Conservation (phyloP, 2,329 filamentous ascomycete species). For the Epichloe elymi region DNA sequence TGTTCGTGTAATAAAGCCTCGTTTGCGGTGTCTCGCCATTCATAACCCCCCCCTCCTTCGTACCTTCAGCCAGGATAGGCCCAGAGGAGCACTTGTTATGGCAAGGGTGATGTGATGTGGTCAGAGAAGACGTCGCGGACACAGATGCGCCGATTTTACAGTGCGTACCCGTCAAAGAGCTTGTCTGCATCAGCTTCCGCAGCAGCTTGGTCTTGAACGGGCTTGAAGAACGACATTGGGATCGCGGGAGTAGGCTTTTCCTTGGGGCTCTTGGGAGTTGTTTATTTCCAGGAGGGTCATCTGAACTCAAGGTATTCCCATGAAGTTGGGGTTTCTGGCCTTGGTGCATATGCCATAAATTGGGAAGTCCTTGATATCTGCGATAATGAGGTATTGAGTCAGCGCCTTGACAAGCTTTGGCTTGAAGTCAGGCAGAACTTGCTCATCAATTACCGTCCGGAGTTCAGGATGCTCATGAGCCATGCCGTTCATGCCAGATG, state of each 20-base stretch:
- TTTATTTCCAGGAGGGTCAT: too few relatives aligned
- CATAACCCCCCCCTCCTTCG: too few relatives aligned
- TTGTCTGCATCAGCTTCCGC: not conserved
- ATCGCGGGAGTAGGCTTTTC: not conserved
- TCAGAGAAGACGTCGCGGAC: too few relatives aligned
- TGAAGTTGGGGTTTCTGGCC: slow-evolving; percentile 18
- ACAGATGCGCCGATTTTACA: too few relatives aligned
- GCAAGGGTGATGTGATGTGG: too few relatives aligned
- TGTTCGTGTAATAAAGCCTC: not conserved
- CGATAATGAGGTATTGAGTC: slow-evolving; percentile 14
- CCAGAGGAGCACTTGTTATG: too few relatives aligned
- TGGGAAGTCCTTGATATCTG: slow-evolving; percentile 14
- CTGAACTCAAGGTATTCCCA: not conserved
- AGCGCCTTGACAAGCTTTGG: slow-evolving; percentile 17
- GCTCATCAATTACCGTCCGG: slow-evolving; percentile 5
- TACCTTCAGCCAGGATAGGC: too few relatives aligned
- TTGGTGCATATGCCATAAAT: slow-evolving; percentile 27
- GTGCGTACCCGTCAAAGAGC: not conserved
- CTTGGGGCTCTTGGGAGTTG: too few relatives aligned
- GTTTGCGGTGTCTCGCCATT: too few relatives aligned
- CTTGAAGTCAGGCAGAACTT: slow-evolving; percentile 9
- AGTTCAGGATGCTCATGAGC: slow-evolving; percentile 10
- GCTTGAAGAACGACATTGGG: not conserved
- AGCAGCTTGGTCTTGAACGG: not conserved
- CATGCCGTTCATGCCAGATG: slow-evolving; percentile 10